These are phyloP conservation scores for Solanum hybrid DNA, from an alignment of 305 asterid species.

Conservation along the genomic window DNA sequence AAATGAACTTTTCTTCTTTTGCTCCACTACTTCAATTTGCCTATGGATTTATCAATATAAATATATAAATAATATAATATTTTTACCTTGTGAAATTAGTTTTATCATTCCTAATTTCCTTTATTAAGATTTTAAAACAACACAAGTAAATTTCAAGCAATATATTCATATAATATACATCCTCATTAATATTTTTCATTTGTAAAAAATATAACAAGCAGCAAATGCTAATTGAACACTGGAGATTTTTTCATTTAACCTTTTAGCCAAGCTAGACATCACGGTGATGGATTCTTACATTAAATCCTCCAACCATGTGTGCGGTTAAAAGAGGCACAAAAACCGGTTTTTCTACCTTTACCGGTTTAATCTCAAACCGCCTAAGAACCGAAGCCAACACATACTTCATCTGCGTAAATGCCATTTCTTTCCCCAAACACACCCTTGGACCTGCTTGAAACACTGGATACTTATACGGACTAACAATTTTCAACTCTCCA, in stretches of 20 bases:
- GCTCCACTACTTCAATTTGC: background rate
- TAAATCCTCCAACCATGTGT: constrained; percentile 66
- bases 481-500: constrained; percentile 19
- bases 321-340: constrained; percentile 62
- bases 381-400: constrained; percentile 48
- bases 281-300: constrained; percentile 42
- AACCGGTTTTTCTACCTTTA: constrained; percentile 25
- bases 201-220: background rate
- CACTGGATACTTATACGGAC: constrained; percentile 52
- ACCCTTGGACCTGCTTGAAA: constrained; percentile 73
- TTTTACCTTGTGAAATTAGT: background rate
- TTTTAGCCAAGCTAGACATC: too few species aligned
- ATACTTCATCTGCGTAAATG: constrained; percentile 55
- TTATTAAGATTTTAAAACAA: background rate
- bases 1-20: background rate
- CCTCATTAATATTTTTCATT: background rate
- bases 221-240: background rate
- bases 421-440: constrained; percentile 69
- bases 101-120: background rate
- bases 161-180: background rate
- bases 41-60: too few species aligned
- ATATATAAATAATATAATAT: too few species aligned
- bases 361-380: constrained; percentile 16
- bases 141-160: background rate
- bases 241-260: too few species aligned